Percentiles rank a stretch among this genome's conserved stretches.
Conservation (phyloP, 495 filamentous ascomycete species). For the Penicillium lagena region DNA sequence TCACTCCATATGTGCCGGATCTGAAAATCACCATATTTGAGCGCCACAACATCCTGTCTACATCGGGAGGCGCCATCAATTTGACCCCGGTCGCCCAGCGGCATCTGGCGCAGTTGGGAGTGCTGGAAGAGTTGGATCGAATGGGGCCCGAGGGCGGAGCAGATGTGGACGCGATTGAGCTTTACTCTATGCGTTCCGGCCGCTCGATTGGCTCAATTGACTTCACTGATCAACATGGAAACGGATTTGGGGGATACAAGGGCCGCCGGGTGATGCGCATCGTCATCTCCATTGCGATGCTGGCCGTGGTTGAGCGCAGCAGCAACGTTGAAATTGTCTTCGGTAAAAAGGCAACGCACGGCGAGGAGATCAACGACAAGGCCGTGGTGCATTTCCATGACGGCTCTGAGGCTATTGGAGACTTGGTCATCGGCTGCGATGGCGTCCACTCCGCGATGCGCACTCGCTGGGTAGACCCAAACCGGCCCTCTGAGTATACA, state of each 20-base stretch:
- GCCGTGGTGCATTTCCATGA: conserved; percentile 47
- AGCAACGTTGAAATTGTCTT: conserved; percentile 31
- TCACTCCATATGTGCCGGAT: conserved; percentile 35
- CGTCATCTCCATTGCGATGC: conserved; percentile 38
- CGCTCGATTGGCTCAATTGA: conserved; percentile 36
- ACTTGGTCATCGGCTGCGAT: conserved; percentile 56
- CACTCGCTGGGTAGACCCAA: conserved; percentile 44
- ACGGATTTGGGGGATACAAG: conserved; percentile 38
- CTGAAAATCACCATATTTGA: conserved; percentile 51
- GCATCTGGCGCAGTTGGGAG: conserved; percentile 50
- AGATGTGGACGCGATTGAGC: conserved; percentile 46
- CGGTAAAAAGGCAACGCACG: conserved; percentile 31
- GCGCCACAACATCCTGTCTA: conserved; percentile 46
- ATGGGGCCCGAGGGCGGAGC: conserved; percentile 38
- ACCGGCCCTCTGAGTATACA: conserved; percentile 44
- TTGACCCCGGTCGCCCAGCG: conserved; percentile 56
- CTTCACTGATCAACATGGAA: conserved; percentile 30
- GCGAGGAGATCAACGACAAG: conserved; percentile 30
- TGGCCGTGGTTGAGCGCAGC: conserved; percentile 35
- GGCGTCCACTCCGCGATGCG: conserved; percentile 56
- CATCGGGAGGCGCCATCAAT: conserved; percentile 57
- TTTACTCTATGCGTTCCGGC: conserved; percentile 47
- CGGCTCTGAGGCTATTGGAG: conserved; percentile 37
- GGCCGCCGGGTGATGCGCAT: conserved; percentile 43
- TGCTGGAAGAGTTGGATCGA: conserved; percentile 36